Conservation (phyloP, 208 protist species). For the Leishmania major region DNA sequence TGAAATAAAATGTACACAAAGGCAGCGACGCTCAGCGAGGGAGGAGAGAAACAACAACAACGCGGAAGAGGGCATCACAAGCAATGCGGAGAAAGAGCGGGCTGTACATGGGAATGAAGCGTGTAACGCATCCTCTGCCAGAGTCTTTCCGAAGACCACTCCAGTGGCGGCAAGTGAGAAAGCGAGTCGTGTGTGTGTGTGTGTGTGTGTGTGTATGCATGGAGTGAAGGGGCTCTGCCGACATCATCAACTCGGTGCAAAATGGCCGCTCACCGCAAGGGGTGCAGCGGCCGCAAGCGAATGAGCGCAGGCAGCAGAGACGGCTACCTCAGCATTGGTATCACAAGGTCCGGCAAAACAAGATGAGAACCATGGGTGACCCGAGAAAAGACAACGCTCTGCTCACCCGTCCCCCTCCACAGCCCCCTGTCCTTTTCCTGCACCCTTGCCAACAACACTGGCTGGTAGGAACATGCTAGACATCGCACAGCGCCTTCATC, state of each 20-base stretch:
- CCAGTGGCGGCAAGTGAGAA: not conserved
- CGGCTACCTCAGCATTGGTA: not conserved
- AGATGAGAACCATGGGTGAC: not conserved
- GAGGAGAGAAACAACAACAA: not conserved
- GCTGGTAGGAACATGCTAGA: not conserved
- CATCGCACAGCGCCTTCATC: slow-evolving; percentile 23
- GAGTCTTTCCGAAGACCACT: not conserved
- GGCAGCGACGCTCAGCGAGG: not conserved
- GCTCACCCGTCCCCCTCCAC: not conserved
- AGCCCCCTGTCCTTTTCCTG: too few species aligned
- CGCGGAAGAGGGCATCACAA: not conserved
- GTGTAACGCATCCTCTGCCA: not conserved
- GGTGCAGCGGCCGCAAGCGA: not conserved
- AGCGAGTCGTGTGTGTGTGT: not conserved
- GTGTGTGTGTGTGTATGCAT: not conserved
- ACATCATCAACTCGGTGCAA: not conserved
- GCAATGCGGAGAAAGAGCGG: not conserved
- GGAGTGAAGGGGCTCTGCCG: not conserved
- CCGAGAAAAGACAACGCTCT: not conserved
- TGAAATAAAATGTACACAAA: not conserved
- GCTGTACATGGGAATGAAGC: not conserved
- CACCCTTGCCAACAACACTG: too few species aligned
- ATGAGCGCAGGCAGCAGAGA: not conserved
- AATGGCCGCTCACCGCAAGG: not conserved
- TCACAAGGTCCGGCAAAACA: not conserved